Evolutionary conservation across 2,329 filamentous ascomycete genomes (phyloP), one percentile per base, ranked within the genome.

Genomic region (Hymenotorrendiella dingleyae): DNA sequence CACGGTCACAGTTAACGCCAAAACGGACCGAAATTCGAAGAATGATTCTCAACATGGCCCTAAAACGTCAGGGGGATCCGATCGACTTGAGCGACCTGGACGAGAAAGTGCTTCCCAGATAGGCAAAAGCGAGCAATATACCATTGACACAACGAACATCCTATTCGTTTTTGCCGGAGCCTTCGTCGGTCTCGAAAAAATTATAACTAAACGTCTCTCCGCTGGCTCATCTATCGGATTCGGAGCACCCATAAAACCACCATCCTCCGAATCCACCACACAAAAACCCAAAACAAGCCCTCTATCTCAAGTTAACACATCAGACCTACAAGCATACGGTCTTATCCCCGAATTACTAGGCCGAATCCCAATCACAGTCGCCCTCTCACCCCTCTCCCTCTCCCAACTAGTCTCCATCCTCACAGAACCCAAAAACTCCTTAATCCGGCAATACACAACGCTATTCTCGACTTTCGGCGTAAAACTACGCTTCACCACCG

Each of bases 91-190:
- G 8, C 34, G 55, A 12, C 42, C 48, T 11, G 44, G 44, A 3
- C 29, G 48, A 20, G 54, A 55, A 14, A 36, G 32, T 8, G 42
- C 35, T 22, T 29, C 39, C 22, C 42, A 42, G 42, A 47, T 35
- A 35, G 50, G 46, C 10, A 61, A 58, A 40, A 50, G 45, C 26
- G 60, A 63, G 42, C 78, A 82, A 57, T 82, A 77, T 59, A 81
- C 86, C 43, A 82, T 96, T 45, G 85, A 93, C 56, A 98, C 93
- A 0, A 90, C 89, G 52, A 96, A 97, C 56, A 97, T 98, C 46
- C 76, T 98, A 21, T 98, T 98, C 66, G 89, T 98, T 30, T 95
- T 93, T 62, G 94, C 90, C 10, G 93, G 93, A 14, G 93, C 93
- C 14, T 98, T 98, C 61, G 86, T 94, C 26, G 91, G 90, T 2